These are phyloP conservation scores for Cordyceps militaris DNA, from an alignment of 2,329 filamentous ascomycete genomes.

Conservation along the genomic window DNA sequence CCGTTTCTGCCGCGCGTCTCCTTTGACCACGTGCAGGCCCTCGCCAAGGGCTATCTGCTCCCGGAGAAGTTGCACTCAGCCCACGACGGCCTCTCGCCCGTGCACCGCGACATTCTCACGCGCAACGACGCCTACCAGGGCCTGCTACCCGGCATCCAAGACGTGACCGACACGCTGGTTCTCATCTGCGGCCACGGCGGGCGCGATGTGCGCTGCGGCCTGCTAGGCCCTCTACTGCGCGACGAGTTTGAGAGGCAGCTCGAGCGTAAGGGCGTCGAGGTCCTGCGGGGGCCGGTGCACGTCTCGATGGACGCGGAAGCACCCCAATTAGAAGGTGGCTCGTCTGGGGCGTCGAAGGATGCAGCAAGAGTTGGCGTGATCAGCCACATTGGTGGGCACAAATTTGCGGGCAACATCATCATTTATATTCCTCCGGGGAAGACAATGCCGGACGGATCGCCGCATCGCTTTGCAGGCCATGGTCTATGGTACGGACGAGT, in stretches of 20 bases:
- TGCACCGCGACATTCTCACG: slow-evolving; percentile 45
- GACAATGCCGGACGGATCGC: slow-evolving; percentile 31
- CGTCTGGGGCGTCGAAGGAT: slow-evolving; percentile 12
- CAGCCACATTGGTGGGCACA: slow-evolving; percentile 78
- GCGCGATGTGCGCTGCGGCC: slow-evolving; percentile 74
- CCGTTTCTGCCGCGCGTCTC: slow-evolving; percentile 60
- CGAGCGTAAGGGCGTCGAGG: slow-evolving; percentile 38
- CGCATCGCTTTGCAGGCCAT: slow-evolving; percentile 57
- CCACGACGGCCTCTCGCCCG: slow-evolving; percentile 52
- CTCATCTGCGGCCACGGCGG: slow-evolving; percentile 83
- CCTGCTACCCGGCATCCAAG: slow-evolving; percentile 49
- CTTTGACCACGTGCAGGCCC: slow-evolving; percentile 46
- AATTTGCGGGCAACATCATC: slow-evolving; percentile 79
- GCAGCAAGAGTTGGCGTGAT: slow-evolving; percentile 61
- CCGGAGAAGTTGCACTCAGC: slow-evolving; percentile 54
- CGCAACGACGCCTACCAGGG: slow-evolving; percentile 46
- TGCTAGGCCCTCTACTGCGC: slow-evolving; percentile 67
- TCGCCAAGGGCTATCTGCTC: slow-evolving; percentile 60
- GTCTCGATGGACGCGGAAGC: slow-evolving; percentile 25
- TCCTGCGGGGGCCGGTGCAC: slow-evolving; percentile 41
- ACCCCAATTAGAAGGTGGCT: slow-evolving; percentile 18
- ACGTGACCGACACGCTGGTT: slow-evolving; percentile 63
- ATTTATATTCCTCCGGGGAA: slow-evolving; percentile 62
- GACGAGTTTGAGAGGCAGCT: slow-evolving; percentile 62
- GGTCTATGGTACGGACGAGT: slow-evolving; percentile 81